These are phyloP conservation scores for Neodidymelliopsis sp. DNA, from an alignment of 2,329 filamentous ascomycete genomes.

Conservation along the genomic window DNA sequence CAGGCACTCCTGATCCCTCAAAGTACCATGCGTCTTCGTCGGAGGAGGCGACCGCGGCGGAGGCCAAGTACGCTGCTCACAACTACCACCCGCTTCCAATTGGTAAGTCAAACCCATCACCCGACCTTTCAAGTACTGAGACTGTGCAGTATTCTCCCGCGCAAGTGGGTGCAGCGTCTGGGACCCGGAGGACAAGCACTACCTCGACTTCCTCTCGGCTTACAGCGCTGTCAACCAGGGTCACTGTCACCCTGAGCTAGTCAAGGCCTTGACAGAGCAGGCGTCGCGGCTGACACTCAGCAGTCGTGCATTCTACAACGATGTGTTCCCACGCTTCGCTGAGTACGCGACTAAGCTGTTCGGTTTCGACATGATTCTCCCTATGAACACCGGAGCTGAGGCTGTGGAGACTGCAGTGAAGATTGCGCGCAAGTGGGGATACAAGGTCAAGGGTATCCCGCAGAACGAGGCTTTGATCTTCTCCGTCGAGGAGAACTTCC, in stretches of 20 bases:
- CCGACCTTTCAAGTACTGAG: slow-evolving; percentile 15
- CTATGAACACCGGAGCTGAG: slow-evolving; percentile 98
- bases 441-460: slow-evolving; percentile 92
- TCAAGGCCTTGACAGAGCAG: slow-evolving; percentile 89
- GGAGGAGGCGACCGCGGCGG: slow-evolving; percentile 77
- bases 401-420: slow-evolving; percentile 96
- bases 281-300: slow-evolving; percentile 88
- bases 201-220: slow-evolving; percentile 96
- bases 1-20: slow-evolving; percentile 50
- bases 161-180: slow-evolving; percentile 89
- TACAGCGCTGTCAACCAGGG: slow-evolving; percentile 99
- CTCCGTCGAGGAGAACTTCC: slow-evolving; percentile 90
- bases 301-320: slow-evolving; percentile 96
- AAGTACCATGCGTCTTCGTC: slow-evolving; percentile 80
- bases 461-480: slow-evolving; percentile 85
- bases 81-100: slow-evolving; percentile 98
- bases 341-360: slow-evolving; percentile 89
- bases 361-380: slow-evolving; percentile 96
- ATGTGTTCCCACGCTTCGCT: slow-evolving; percentile 95
- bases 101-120: slow-evolving; percentile 49
- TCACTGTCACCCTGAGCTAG: slow-evolving; percentile 94
- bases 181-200: slow-evolving; percentile 92
- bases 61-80: slow-evolving; percentile 89
- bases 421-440: slow-evolving; percentile 96
- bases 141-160: slow-evolving; percentile 68